A percentile compares a stretch with the other conserved stretches of the same genome.
Evolutionary conservation across 257 asterid species (phyloP).

Genomic region (Solanum medicagineum): DNA sequence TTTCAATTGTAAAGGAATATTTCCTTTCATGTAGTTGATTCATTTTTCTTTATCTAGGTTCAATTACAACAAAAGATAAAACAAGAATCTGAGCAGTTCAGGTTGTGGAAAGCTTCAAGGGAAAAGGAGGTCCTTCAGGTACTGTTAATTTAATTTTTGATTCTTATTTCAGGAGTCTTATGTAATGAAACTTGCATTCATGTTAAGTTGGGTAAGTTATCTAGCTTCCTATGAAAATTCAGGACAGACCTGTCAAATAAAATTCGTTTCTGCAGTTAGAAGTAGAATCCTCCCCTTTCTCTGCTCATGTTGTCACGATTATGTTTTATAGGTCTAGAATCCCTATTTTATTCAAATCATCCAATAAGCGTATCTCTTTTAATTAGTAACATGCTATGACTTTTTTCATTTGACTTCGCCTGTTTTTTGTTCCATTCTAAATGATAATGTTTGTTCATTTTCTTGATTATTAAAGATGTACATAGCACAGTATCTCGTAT

Average conservation of each 20-base stretch:
- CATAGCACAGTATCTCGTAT: background rate
- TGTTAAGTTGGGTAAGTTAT: background rate
- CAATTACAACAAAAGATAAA: constrained; percentile 96
- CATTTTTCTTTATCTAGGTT: constrained; percentile 40
- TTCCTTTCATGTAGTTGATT: constrained; percentile 5
- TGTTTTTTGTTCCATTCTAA: background rate
- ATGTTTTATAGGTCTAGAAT: background rate
- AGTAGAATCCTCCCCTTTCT: background rate
- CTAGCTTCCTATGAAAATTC: background rate
- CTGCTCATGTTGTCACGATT: background rate
- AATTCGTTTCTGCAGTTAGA: background rate
- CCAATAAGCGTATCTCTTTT: background rate
- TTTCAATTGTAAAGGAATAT: background rate
- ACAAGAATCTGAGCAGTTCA: constrained; percentile 97
- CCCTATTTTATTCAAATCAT: background rate
- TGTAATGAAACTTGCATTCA: background rate
- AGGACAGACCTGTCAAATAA: background rate
- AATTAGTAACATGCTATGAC: background rate
- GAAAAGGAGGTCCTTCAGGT: constrained; percentile 99
- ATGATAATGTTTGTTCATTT: background rate
- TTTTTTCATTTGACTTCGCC: background rate
- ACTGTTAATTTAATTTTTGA: background rate
- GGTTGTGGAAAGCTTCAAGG: constrained; percentile 89
- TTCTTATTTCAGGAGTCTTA: background rate
- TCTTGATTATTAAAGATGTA: background rate